These are phyloP conservation scores for Yarrowia bubula DNA, from an alignment of 805 yeast species.

Conservation along the genomic window DNA sequence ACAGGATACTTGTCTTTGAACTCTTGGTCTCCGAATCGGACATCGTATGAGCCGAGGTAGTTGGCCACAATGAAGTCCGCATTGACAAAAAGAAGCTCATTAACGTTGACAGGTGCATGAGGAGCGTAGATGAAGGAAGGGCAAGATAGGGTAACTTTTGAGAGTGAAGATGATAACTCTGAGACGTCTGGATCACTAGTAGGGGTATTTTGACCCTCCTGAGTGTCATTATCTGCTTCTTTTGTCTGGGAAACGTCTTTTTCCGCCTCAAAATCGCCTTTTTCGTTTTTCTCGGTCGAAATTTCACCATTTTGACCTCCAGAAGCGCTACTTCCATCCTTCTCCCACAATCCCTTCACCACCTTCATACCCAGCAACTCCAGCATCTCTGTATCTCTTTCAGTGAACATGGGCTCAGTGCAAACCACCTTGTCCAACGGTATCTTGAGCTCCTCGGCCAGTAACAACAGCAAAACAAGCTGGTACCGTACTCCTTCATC, in stretches of 20 bases:
- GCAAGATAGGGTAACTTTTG: not conserved
- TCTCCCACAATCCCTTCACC: constrained; percentile 33
- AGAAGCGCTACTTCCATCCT: no score
- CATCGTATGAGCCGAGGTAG: constrained; percentile 53
- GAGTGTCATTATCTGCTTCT: not conserved
- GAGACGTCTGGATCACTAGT: not conserved
- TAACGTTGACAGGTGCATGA: constrained; percentile 62
- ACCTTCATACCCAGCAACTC: constrained; percentile 35
- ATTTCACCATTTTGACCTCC: constrained; percentile 7
- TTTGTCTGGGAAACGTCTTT: no score
- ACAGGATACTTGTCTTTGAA: constrained; percentile 47
- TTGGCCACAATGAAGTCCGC: constrained; percentile 45
- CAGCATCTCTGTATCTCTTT: constrained; percentile 45
- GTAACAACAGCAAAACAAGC: constrained; percentile 53
- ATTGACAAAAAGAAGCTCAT: not conserved
- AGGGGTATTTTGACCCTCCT: no score
- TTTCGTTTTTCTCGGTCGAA: no score
- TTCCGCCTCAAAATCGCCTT: no score
- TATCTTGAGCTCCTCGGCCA: constrained; percentile 39
- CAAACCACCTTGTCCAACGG: constrained; percentile 42
- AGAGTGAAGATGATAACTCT: not conserved
- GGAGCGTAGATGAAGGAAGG: constrained; percentile 58
- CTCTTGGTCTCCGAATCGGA: constrained; percentile 45
- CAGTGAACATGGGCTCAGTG: constrained; percentile 64
- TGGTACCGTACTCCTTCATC: constrained; percentile 65